These are phyloP conservation scores for Fagopyrum tataricum DNA, from an alignment of 148 eudicot species.

Conservation along the genomic window DNA sequence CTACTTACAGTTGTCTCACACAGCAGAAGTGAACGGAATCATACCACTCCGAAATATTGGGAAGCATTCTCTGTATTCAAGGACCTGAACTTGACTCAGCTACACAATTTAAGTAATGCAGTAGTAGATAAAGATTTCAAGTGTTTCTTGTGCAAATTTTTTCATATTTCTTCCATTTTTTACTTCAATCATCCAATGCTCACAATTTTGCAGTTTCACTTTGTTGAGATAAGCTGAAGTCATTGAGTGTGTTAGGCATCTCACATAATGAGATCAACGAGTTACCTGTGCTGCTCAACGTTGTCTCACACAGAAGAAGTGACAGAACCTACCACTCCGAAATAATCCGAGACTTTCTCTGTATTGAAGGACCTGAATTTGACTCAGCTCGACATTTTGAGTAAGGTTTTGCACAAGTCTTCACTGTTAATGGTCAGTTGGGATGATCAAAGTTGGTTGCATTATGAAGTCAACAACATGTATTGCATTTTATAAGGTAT, in stretches of 20 bases:
- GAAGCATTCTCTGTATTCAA: conserved; percentile 57
- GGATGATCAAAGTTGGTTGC: no score
- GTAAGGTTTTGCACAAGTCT: conserved; percentile 23
- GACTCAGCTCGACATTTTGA: conserved; percentile 48
- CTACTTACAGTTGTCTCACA: conserved; percentile 58
- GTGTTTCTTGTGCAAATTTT: conserved; percentile 38
- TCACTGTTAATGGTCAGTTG: neutral
- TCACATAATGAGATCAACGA: conserved; percentile 72
- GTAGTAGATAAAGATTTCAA: conserved; percentile 41
- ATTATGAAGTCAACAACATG: neutral
- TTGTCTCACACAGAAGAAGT: conserved; percentile 36
- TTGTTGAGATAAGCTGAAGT: no score
- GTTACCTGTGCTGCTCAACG: conserved; percentile 73
- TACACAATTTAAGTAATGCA: conserved; percentile 56
- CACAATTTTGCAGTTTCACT: no score
- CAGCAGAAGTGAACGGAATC: conserved; percentile 34
- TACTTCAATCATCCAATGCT: no score
- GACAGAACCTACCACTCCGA: conserved; percentile 31
- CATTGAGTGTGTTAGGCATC: conserved; percentile 50
- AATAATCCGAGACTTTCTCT: conserved; percentile 59
- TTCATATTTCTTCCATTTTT: neutral
- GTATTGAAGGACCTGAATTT: conserved; percentile 47
- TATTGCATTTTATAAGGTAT: no score
- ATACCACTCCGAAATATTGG: conserved; percentile 34
- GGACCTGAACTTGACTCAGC: conserved; percentile 46